Conservation (phyloP, 306 rosid genomes). For the Psophocarpus tetragonolobus region DNA sequence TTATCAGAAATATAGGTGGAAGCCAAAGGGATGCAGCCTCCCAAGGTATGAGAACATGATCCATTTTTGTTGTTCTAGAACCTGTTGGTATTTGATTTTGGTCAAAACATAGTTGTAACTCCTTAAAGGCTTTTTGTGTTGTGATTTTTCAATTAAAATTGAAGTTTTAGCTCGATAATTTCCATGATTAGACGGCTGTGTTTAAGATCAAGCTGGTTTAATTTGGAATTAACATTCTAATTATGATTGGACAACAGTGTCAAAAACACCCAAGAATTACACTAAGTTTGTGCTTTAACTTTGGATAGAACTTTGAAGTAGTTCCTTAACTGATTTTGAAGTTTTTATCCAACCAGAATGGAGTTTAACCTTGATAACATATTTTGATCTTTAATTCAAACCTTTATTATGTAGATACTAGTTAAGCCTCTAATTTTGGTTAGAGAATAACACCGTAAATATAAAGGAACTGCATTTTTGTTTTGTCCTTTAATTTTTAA, state of each 20-base stretch:
- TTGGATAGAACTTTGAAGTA: not conserved
- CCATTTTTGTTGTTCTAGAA: slow-evolving; percentile 11
- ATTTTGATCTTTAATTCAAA: not conserved
- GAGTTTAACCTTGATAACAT: not conserved
- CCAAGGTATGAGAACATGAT: slow-evolving; percentile 61
- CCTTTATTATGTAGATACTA: not conserved
- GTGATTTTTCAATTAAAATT: not conserved
- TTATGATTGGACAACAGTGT: not conserved
- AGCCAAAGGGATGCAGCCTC: slow-evolving; percentile 73
- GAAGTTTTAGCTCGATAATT: not conserved
- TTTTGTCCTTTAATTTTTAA: not conserved
- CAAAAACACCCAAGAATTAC: not conserved
- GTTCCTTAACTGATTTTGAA: not conserved
- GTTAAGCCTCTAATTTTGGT: not conserved
- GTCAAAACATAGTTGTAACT: not conserved
- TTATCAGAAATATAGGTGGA: slow-evolving; percentile 77
- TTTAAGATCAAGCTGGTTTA: not conserved
- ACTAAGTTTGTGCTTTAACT: not conserved
- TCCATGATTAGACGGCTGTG: not conserved
- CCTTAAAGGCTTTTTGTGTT: not conserved
- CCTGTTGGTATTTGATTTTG: not conserved
- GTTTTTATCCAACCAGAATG: not conserved
- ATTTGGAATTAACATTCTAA: not conserved
- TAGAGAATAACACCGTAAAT: not conserved
- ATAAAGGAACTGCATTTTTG: not conserved